Base-by-base conservation (phyloP, 345 rosid genomes). In the Salix brachista region DNA sequence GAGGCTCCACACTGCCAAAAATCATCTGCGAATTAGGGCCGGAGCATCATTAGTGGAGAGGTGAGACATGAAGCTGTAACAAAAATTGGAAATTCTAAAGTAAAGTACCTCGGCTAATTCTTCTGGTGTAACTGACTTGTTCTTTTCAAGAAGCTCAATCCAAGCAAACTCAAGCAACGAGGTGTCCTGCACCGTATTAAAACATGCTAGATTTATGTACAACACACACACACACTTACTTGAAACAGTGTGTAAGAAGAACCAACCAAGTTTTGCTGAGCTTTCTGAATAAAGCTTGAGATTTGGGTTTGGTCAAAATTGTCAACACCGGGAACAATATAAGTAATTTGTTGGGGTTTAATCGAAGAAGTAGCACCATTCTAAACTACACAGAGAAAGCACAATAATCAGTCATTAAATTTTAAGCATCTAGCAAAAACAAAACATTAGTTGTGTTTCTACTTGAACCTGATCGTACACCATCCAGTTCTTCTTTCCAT, bases 401-500 rank as follows among this genome's bases (percentile, higher is more conserved):
- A 79, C 50, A 46, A 46, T 46, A 46, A 46, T 46, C 50, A 12
- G 50, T 46, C 50, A 44, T 44, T 44, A 13, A 44, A 12, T 44
- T 11, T 44, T 11, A 46, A 46, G 50, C 66, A 25, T 4, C 12
- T 8, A 26, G 9, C 12, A 46, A 46, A 46, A 46, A 46, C 50
- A 46, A 14, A 62, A 62, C 30, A 11, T 66, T 66, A 10, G 69
- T 18, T 66, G 1, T 66, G 66, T 86, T 81, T 67, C 73, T 67
- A 88, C 75, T 46, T 76, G 86, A 90, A 95, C 97, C 99, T 95
- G 97, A 92, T 95, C 99, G 80, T 84, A 82, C 88, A 95, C 99
- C 91, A 95, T 91, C 99, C 99, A 95, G 36, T 95, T 95, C 90
- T 91, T 93, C 85, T 95, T 95, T 73, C 99, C 97, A 85, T 93